These are phyloP conservation scores for Botrytis galanthina DNA, from an alignment of 2,329 filamentous ascomycete species.

Conservation along the genomic window DNA sequence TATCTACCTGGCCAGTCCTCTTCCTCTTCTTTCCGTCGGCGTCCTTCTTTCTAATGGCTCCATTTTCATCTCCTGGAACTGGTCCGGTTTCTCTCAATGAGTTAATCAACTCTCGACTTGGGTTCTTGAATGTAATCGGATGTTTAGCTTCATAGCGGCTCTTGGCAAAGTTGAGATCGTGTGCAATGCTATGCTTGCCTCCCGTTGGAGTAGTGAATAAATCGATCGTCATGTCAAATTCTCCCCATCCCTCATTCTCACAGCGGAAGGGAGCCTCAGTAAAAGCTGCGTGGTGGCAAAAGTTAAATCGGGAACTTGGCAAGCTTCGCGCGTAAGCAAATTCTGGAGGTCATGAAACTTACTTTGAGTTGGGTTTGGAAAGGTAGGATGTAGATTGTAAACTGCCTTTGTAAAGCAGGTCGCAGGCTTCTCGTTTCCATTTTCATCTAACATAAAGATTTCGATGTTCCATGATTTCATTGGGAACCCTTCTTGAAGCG, in stretches of 20 bases:
- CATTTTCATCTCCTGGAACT: slow-evolving; percentile 71
- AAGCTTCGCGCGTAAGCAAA: neutral
- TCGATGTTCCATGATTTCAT: slow-evolving; percentile 91
- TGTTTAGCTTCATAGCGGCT: slow-evolving; percentile 82
- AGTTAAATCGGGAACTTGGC: slow-evolving; percentile 8
- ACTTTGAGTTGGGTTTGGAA: slow-evolving; percentile 85
- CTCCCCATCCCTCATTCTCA: slow-evolving; percentile 94
- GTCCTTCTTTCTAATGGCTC: slow-evolving; percentile 54
- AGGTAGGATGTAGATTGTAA: slow-evolving; percentile 92
- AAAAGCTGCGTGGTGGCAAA: slow-evolving; percentile 55
- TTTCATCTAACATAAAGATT: slow-evolving; percentile 79
- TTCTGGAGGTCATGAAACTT: slow-evolving; percentile 41
- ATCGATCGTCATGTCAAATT: slow-evolving; percentile 92
- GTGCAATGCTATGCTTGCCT: slow-evolving; percentile 72
- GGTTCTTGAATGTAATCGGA: slow-evolving; percentile 84
- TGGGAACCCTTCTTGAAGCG: slow-evolving; percentile 81
- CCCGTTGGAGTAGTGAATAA: slow-evolving; percentile 82
- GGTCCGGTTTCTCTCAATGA: slow-evolving; percentile 80
- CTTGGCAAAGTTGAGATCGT: slow-evolving; percentile 89
- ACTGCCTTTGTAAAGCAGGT: slow-evolving; percentile 87
- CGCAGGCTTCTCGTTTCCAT: slow-evolving; percentile 79
- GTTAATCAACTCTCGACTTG: slow-evolving; percentile 78
- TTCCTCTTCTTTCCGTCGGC: slow-evolving; percentile 77
- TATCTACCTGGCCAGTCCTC: slow-evolving; percentile 64
- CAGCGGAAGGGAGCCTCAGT: slow-evolving; percentile 84